These are phyloP conservation scores for Scheffersomyces segobiensis DNA, from an alignment of 1,139 yeast species.

Conservation along the genomic window DNA sequence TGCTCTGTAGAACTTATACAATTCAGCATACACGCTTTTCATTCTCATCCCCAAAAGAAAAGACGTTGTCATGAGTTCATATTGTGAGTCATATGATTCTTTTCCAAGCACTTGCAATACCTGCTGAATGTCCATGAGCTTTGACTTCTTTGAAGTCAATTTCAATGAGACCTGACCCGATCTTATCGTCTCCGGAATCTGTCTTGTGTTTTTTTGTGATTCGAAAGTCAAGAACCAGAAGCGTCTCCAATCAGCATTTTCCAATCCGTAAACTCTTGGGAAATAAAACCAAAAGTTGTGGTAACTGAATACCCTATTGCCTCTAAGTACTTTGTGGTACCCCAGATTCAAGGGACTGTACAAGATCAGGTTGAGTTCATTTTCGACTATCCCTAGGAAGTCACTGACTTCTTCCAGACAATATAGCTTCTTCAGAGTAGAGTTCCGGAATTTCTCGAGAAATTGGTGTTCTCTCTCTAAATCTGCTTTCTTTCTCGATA, in stretches of 20 bases:
- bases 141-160: background rate
- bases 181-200: background rate
- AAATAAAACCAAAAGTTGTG: background rate
- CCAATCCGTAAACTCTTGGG: background rate
- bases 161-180: background rate
- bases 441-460: background rate
- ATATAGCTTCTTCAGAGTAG: background rate
- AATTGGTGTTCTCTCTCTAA: background rate
- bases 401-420: background rate
- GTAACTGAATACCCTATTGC: background rate
- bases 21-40: background rate
- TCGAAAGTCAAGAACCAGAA: constrained; percentile 7
- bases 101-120: background rate
- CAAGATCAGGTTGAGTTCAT: background rate
- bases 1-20: background rate
- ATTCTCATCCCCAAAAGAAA: background rate
- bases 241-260: constrained; percentile 8
- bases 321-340: background rate
- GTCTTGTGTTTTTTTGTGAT: background rate
- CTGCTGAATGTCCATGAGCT: background rate
- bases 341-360: background rate
- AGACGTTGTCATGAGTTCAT: background rate
- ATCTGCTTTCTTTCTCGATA: background rate
- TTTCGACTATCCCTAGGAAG: background rate
- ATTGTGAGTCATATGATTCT: background rate